Conservation (phyloP, 1,284 basidiomycete species). For the Cystobasidium sp. region DNA sequence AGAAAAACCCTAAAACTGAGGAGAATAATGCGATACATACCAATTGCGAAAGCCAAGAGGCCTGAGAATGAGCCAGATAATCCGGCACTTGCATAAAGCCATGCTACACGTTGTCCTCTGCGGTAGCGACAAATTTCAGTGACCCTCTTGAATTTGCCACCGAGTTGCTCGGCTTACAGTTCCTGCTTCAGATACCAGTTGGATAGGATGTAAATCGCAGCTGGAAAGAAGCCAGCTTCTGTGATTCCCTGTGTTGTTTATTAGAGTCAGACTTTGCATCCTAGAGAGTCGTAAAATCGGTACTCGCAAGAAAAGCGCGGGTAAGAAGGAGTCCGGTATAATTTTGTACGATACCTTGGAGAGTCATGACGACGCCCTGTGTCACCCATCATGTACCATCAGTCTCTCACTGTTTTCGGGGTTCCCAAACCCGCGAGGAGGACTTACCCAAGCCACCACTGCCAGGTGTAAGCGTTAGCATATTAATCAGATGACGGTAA, state of each 20-base stretch:
- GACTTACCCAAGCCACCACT: slow-evolving; percentile 14
- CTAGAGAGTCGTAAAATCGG: too few relatives aligned
- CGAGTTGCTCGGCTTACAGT: background rate
- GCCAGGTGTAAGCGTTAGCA: background rate
- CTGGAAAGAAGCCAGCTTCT: slow-evolving; percentile 70
- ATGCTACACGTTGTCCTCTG: slow-evolving; percentile 12
- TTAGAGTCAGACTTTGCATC: too few relatives aligned
- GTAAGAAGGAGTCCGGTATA: slow-evolving; percentile 65
- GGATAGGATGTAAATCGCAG: slow-evolving; percentile 49
- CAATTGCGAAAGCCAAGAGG: slow-evolving; percentile 58
- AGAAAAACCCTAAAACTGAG: too few relatives aligned
- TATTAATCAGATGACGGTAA: background rate
- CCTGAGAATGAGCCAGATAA: slow-evolving; percentile 58
- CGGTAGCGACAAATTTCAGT: background rate
- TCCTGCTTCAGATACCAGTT: slow-evolving; percentile 54
- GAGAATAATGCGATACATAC: too few relatives aligned
- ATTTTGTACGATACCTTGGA: slow-evolving; percentile 65
- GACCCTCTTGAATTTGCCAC: background rate
- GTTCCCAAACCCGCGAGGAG: too few relatives aligned
- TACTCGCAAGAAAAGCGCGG: slow-evolving; percentile 63
- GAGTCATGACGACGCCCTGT: slow-evolving; percentile 17
- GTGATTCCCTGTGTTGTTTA: slow-evolving; percentile 57
- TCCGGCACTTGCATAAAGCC: slow-evolving; percentile 11
- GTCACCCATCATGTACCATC: slow-evolving; percentile 58
- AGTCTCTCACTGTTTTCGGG: background rate